A percentile compares a stretch with the other conserved stretches of the same genome.
Evolutionary conservation across 768 basidiomycete genomes (phyloP).

Genomic region (Pulveroboletus frians): DNA sequence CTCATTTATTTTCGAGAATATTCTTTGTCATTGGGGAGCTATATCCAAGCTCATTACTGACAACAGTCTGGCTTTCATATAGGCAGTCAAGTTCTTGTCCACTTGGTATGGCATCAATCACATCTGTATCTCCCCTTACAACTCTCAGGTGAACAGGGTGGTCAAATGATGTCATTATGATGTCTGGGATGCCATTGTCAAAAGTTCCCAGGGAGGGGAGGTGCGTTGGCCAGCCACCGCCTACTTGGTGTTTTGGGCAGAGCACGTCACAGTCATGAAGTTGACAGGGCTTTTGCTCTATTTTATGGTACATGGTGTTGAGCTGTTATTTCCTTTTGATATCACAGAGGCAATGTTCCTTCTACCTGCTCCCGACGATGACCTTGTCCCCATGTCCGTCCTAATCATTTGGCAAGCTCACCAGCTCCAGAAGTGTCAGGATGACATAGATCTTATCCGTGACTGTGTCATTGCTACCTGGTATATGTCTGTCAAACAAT

Average conservation of each 20-base stretch:
- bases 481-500: accelerated
- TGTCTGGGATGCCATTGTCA: not conserved
- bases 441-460: accelerated
- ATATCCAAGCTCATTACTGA: no score
- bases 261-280: no score
- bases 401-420: not conserved
- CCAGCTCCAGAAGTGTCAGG: not conserved
- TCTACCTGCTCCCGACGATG: not conserved
- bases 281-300: not conserved
- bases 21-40: no score
- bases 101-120: not conserved
- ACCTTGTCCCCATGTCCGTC: accelerated
- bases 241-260: not conserved
- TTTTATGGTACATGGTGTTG: conserved; percentile 16
- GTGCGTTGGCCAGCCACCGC: not conserved
- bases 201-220: not conserved
- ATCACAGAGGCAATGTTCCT: conserved; percentile 24
- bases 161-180: not conserved
- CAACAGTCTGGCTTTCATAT: not conserved
- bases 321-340: conserved; percentile 29
- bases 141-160: not conserved
- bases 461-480: accelerated
- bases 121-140: not conserved
- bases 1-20: no score
- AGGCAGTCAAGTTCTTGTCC: not conserved